Evolutionary conservation across 805 yeast species (phyloP).

Genomic region (Tetrapisispora namnaoensis): DNA sequence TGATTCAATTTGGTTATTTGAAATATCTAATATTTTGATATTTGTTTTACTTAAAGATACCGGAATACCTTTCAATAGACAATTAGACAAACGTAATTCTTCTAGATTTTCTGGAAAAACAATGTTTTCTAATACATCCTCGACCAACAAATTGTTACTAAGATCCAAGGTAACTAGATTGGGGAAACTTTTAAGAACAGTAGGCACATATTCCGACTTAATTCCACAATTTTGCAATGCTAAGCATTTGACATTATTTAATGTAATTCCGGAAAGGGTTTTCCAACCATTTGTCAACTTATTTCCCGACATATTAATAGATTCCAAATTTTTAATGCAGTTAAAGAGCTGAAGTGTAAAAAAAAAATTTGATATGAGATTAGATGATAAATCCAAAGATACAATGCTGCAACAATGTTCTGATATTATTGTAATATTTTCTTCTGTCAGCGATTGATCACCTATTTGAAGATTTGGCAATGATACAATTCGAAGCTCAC

Average conservation of each 20-base stretch:
- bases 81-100: slow-evolving; percentile 12
- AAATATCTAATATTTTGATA: neutral
- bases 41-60: neutral
- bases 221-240: slow-evolving; percentile 20
- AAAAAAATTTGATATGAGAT: slow-evolving; percentile 38
- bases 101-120: neutral
- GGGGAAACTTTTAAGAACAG: slow-evolving; percentile 29
- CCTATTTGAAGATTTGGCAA: slow-evolving; percentile 19
- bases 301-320: slow-evolving; percentile 48
- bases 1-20: neutral
- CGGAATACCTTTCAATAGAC: slow-evolving; percentile 10
- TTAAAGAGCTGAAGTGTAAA: slow-evolving; percentile 32
- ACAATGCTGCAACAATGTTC: slow-evolving; percentile 16
- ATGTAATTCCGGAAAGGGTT: neutral
- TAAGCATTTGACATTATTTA: slow-evolving; percentile 9
- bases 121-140: neutral
- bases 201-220: neutral
- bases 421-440: too few relatives aligned
- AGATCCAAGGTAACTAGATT: slow-evolving; percentile 16
- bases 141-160: neutral
- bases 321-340: slow-evolving; percentile 31
- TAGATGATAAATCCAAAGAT: slow-evolving; percentile 49
- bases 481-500: slow-evolving; percentile 38
- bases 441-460: neutral
- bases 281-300: slow-evolving; percentile 22